Evolutionary conservation across 129 eudicot species (phyloP), one percentile per base, ranked within the genome.

Genomic region (Centella asiatica): DNA sequence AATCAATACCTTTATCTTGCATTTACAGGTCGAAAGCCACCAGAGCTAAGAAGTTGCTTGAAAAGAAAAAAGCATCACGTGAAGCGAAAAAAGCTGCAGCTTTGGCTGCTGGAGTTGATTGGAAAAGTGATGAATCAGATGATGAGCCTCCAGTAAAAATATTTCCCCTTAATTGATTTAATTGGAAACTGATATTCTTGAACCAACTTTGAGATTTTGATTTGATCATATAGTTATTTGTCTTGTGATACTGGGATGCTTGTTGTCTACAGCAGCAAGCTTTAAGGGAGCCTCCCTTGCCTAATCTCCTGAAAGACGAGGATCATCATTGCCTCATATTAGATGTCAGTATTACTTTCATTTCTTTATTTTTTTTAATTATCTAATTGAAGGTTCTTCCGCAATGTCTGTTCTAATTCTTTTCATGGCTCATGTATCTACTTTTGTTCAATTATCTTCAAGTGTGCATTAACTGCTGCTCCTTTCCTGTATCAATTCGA

Each of bases 41-140:
- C 40, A 75, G 99, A 67, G 99, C 99, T 25, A 84, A 78, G 70
- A 84, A 62, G 75, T 37, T 66, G 75, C 88, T 87, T 44, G 68
- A 61, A 79, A 84, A 82, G 77, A 76, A 72, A 67, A 80, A 59
- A 77, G 60, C 74, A 42, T 4, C 44, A 49, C 82, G 70, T 53
- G 90, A 87, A 71, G 82, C 77, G 64, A 79, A 68, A 68, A 83
- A 68, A 69, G 89, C 88, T 72, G 92, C 85, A 45, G 90, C 95
- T 60, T 55, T 82, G 71, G 90, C 94, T 46, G 95, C 88, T 81
- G 98, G 98, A 62, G 63, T 71, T 77, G 98, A 87, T 68, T 87
- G 84, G 83, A 78, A 65, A 50, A 87, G 96, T 74, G 98, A 87
- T 24, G 79, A 79, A 63, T 84, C 94, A 44, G 96, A 87, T 27